Base-by-base conservation (phyloP, 202 grass and related monocot genomes). In the Setaria viridis region DNA sequence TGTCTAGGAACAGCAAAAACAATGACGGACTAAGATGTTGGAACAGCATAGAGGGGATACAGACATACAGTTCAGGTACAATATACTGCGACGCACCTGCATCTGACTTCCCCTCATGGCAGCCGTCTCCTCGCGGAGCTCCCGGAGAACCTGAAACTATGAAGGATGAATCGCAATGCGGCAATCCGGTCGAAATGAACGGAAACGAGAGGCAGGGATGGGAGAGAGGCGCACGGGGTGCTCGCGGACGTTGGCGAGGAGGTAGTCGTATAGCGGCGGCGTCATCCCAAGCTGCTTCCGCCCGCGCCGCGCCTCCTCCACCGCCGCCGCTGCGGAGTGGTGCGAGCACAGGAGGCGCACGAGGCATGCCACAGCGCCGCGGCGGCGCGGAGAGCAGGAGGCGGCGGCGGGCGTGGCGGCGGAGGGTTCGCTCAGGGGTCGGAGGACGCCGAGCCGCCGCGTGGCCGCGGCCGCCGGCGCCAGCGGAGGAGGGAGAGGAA, bases 41-140 rank as follows among this genome's bases (percentile, higher is more conserved):
- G 62, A 39, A 14, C 46, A 53, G 30, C 29, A 50, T 19, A 21
- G 30, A 71, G 11, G 4, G 42, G 9, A 63, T 2, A 47, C 45
- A 32, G 25, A 12, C 39, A 41, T 41, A 25, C 45, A 51, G 46
- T 53, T 55, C 1, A 55, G 1, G 0, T 16, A 53, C 68, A 47
- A 74, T 54, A 75, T 55, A 65, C 20, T 32, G 49, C 19, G 14
- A 79, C 70, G 42, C 80, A 95, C 96, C 93, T 99, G 93, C 96
- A 99, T 94, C 72, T 95, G 93, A 82, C 93, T 92, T 16, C 96
- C 96, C 62, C 78, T 82, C 91, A 99, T 99, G 66, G 90, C 67
- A 32, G 90, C 81, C 30, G 96, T 99, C 87, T 95, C 96, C 79
- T 95, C 91, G 4, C 96, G 88, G 7, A 99, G 96, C 45, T 99